Evolutionary conservation across 805 yeast species (phyloP).

Genomic region (Yarrowia phangngaensis): DNA sequence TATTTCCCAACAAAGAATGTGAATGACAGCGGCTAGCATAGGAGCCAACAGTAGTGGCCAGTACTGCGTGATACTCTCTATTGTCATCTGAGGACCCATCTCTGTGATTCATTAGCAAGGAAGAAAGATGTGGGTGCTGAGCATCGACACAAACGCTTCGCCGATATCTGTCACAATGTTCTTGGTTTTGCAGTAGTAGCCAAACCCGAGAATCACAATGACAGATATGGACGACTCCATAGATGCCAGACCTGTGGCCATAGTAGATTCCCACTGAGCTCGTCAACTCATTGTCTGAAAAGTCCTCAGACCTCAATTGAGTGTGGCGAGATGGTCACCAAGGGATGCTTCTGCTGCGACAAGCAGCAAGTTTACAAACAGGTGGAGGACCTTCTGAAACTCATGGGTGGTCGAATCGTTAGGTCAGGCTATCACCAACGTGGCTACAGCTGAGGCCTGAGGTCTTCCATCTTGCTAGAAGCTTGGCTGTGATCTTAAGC

Average conservation of each 20-base stretch:
- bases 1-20: conserved; percentile 27
- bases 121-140: conserved; percentile 30
- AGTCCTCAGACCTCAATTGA: too few relatives aligned
- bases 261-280: conserved; percentile 16
- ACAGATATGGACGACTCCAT: conserved; percentile 30
- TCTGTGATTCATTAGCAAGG: conserved; percentile 30
- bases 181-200: conserved; percentile 27
- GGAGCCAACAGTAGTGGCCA: conserved; percentile 31
- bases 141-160: conserved; percentile 26
- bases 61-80: conserved; percentile 27
- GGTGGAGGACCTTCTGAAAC: too few relatives aligned
- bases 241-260: conserved; percentile 24
- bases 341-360: too few relatives aligned
- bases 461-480: too few relatives aligned
- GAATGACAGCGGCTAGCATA: conserved; percentile 18
- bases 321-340: too few relatives aligned
- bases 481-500: too few relatives aligned
- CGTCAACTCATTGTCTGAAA: too few relatives aligned
- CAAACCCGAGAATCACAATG: conserved; percentile 29
- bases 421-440: too few relatives aligned
- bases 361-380: too few relatives aligned
- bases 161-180: conserved; percentile 26
- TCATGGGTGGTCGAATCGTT: too few relatives aligned
- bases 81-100: conserved; percentile 31
- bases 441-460: too few relatives aligned